Base-by-base conservation (phyloP, 2,329 filamentous ascomycete genomes). In the Podosphaera xanthii region DNA sequence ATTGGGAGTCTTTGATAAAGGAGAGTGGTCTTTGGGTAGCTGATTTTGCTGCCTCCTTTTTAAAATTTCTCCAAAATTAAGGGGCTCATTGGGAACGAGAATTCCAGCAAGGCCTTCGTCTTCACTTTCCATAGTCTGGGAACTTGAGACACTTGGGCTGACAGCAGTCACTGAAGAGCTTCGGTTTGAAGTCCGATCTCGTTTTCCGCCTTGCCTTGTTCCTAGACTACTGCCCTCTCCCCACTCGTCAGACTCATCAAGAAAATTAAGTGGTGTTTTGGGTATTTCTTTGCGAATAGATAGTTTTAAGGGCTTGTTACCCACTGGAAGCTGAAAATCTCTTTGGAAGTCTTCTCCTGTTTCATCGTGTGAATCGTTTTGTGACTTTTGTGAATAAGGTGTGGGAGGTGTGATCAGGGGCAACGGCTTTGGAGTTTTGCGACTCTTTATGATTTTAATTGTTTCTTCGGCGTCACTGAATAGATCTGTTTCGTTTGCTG, bases 91-190 rank as follows among this genome's bases (percentile, higher is more conserved):
- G 0, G 92, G 92, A 22, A 97, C 76, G 30, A 95, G 75, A 12
- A 98, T 77, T n/a, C 91, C 91, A 61, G 92, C 87, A 61, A 97
- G 79, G 5, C 86, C 85, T 70, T 97, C 91, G 64, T 95, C 90
- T 68, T 96, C 91, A 68, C 90, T 97, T 73, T 96, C 92, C 8
- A 81, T 79, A 1, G 89, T 95, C 65, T 94, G 82, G 63, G 87
- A 92, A 70, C 91, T 97, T 30, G 89, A 87, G 59, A 94, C 79
- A 69, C 90, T 97, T 12, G 92, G 91, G 68, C 91, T 97, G 70
- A 96, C 78, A 35, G 87, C 87, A 46, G 90, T 95, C 42, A 84
- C 82, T 22, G 88, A 91, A 0, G 89, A 95, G 73, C 87, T 92
- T 66, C 87, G 82, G 66, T 83, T 82, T 56, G 87, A 90, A 48